Percentiles rank a stretch among this genome's conserved stretches.
Conservation (phyloP, 1,284 basidiomycete genomes). For the Heterobasidion annosum region DNA sequence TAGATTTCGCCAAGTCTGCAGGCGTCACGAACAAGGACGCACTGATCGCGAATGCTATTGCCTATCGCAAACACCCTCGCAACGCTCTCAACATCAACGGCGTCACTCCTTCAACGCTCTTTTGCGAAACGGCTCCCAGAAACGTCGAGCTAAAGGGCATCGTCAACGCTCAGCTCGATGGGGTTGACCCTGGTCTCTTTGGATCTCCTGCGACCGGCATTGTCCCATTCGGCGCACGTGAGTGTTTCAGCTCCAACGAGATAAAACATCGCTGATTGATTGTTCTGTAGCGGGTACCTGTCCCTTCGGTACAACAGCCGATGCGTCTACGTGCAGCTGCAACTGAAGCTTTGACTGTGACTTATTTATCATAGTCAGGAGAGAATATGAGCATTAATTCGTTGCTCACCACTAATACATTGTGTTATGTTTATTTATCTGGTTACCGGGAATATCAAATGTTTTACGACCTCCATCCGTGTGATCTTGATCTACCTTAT, state of each 20-base stretch:
- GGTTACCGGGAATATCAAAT: too few relatives aligned
- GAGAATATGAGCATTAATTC: background rate
- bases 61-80: slow-evolving; percentile 30
- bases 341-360: background rate
- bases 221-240: slow-evolving; percentile 9
- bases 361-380: background rate
- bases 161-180: slow-evolving; percentile 36
- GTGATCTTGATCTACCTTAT: too few relatives aligned
- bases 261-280: background rate
- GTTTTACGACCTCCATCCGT: too few relatives aligned
- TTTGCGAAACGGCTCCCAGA: slow-evolving; percentile 40
- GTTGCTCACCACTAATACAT: background rate
- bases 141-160: slow-evolving; percentile 36
- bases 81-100: slow-evolving; percentile 29
- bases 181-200: slow-evolving; percentile 27
- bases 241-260: background rate
- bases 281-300: slow-evolving; percentile 26
- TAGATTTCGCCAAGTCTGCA: slow-evolving; percentile 34
- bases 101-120: slow-evolving; percentile 31
- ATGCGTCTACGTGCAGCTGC: slow-evolving; percentile 16
- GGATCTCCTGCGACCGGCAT: slow-evolving; percentile 21
- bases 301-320: slow-evolving; percentile 26
- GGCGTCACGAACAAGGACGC: slow-evolving; percentile 28
- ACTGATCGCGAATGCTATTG: slow-evolving; percentile 31
- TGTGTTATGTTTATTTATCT: too few relatives aligned